A percentile compares a stretch with the other conserved stretches of the same genome.
Conservation (phyloP, 2,329 filamentous ascomycete genomes). For the Ilyonectria mors-panacis region DNA sequence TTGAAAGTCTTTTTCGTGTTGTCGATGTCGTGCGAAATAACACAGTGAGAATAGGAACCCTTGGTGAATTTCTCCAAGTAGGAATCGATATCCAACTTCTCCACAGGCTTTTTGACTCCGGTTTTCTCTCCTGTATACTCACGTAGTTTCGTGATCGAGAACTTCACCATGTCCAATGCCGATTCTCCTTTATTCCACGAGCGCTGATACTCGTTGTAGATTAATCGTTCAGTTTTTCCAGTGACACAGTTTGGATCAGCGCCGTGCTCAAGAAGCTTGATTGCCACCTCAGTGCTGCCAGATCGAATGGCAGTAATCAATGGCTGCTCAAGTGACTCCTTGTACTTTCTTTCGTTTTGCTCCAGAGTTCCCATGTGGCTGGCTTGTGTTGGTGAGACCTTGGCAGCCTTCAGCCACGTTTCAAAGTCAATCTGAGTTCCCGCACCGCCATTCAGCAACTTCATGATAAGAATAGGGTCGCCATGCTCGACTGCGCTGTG, state of each 20-base stretch:
- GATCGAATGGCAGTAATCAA: conserved; percentile 72
- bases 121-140: conserved; percentile 55
- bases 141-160: conserved; percentile 65
- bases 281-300: conserved; percentile 61
- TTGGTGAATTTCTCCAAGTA: conserved; percentile 67
- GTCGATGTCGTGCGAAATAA: conserved; percentile 59
- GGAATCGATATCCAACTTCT: conserved; percentile 60
- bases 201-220: conserved; percentile 52
- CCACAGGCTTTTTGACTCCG: conserved; percentile 42
- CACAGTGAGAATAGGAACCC: conserved; percentile 74
- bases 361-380: conserved; percentile 58
- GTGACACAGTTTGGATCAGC: conserved; percentile 76
- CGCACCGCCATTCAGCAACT: conserved; percentile 76
- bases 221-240: conserved; percentile 52
- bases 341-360: conserved; percentile 64
- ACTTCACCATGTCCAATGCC: conserved; percentile 73
- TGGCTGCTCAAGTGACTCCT: conserved; percentile 71
- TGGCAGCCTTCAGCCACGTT: conserved; percentile 72
- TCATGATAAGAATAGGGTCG: conserved; percentile 68
- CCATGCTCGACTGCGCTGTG: conserved; percentile 70
- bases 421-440: conserved; percentile 73
- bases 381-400: conserved; percentile 58
- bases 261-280: conserved; percentile 73
- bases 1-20: conserved; percentile 51
- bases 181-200: conserved; percentile 59